phyloP scores from a whole-genome alignment of 768 basidiomycete genomes.

The Rhizopogon rudus region DNA sequence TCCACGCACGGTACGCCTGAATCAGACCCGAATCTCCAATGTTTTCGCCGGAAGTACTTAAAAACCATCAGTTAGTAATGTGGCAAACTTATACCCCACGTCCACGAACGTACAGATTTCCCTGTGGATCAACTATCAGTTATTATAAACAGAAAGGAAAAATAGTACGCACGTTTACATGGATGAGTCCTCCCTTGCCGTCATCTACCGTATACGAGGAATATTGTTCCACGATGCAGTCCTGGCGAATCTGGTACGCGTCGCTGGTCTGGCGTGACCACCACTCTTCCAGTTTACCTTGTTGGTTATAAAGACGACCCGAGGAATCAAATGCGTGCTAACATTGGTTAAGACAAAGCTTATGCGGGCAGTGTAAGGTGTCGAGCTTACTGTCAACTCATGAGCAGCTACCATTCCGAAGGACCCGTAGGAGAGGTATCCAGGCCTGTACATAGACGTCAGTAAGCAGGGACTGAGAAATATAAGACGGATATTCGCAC shows the following conservation, averaged over 20 bases:
- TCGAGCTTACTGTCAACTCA: constrained; percentile 69
- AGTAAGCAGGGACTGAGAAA: neutral
- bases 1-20: constrained; percentile 91
- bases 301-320: constrained; percentile 85
- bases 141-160: neutral
- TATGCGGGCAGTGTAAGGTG: neutral
- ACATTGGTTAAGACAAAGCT: neutral
- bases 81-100: neutral
- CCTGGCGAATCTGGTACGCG: constrained; percentile 76
- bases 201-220: constrained; percentile 86
- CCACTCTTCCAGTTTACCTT: constrained; percentile 87
- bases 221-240: constrained; percentile 90
- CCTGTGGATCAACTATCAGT: constrained; percentile 34
- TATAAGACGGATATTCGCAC: constrained; percentile 30
- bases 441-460: constrained; percentile 52
- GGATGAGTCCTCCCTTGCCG: constrained; percentile 75
- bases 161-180: constrained; percentile 67
- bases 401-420: constrained; percentile 93
- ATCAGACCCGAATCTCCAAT: constrained; percentile 84
- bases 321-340: constrained; percentile 91
- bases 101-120: constrained; percentile 55
- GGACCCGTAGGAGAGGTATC: constrained; percentile 85
- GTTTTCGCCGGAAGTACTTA: constrained; percentile 86
- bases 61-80: constrained; percentile 9
- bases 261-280: constrained; percentile 87